Evolutionary conservation across 1,284 basidiomycete genomes (phyloP).

Genomic region (Anthracocystis walkeri): DNA sequence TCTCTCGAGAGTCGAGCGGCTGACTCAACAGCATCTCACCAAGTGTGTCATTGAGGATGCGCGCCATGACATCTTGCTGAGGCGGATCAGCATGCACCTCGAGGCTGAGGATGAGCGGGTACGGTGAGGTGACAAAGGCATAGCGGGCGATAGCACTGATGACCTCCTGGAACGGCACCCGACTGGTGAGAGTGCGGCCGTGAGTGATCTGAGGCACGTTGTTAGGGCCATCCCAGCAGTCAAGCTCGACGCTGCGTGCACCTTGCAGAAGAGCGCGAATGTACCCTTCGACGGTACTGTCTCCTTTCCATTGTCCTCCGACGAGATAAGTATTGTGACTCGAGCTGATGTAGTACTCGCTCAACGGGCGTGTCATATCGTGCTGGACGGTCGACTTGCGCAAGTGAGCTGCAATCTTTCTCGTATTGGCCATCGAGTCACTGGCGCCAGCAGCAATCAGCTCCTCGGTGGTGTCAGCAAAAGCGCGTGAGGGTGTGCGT

Average conservation of each 20-base stretch:
- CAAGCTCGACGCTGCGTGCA: slow-evolving; percentile 86
- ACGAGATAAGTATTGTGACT: slow-evolving; percentile 98
- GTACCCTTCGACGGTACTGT: slow-evolving; percentile 94
- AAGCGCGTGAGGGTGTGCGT: slow-evolving; percentile 38
- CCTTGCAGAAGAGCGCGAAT: slow-evolving; percentile 90
- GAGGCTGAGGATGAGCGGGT: slow-evolving; percentile 92
- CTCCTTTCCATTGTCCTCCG: slow-evolving; percentile 91
- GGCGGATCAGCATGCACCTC: slow-evolving; percentile 87
- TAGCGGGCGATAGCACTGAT: slow-evolving; percentile 90
- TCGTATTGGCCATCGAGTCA: slow-evolving; percentile 32
- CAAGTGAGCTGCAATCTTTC: slow-evolving; percentile 40
- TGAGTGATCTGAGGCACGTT: slow-evolving; percentile 76
- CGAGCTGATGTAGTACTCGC: slow-evolving; percentile 90
- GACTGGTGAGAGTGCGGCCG: slow-evolving; percentile 89
- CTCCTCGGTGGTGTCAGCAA: slow-evolving; percentile 43
- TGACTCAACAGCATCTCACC: slow-evolving; percentile 76
- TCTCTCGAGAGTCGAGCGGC: slow-evolving; percentile 67
- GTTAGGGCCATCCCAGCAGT: slow-evolving; percentile 88
- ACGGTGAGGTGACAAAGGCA: slow-evolving; percentile 91
- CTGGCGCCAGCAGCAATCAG: slow-evolving; percentile 43
- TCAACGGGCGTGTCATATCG: slow-evolving; percentile 80
- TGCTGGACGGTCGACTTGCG: slow-evolving; percentile 52
- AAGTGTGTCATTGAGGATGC: slow-evolving; percentile 82
- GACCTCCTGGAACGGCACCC: slow-evolving; percentile 84
- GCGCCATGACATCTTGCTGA: slow-evolving; percentile 85